Evolutionary conservation across 1,284 basidiomycete genomes (phyloP).

Genomic region (Laetiporus sulphureus): DNA sequence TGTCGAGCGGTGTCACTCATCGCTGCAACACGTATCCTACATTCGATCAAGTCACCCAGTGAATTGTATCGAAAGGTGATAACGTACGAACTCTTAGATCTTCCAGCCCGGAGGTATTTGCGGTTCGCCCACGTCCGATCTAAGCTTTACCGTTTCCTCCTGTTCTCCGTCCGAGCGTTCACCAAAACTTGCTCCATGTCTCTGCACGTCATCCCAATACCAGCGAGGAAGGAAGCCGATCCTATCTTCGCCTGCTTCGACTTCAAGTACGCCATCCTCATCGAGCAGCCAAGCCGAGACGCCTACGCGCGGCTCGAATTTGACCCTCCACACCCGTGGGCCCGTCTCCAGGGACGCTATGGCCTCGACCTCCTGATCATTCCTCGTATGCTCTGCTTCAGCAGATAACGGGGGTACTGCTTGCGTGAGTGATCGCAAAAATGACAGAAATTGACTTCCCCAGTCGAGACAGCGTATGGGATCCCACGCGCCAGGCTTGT

Average conservation of each 20-base stretch:
- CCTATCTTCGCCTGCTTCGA: conserved; percentile 57
- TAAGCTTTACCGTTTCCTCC: too few relatives aligned
- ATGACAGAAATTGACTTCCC: conserved; percentile 57
- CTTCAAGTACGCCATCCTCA: conserved; percentile 44
- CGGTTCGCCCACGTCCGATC: too few relatives aligned
- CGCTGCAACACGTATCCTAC: too few relatives aligned
- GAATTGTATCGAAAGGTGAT: too few relatives aligned
- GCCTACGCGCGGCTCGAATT: conserved; percentile 51
- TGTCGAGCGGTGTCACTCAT: too few relatives aligned
- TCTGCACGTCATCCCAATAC: conserved; percentile 55
- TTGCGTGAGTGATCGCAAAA: conserved; percentile 37
- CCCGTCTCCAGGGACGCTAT: conserved; percentile 1
- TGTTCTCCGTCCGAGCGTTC: too few relatives aligned
- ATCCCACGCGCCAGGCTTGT: conserved; percentile 73
- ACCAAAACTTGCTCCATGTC: too few relatives aligned
- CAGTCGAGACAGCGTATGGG: conserved; percentile 71
- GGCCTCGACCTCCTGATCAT: not conserved
- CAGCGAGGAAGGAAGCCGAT: conserved; percentile 68
- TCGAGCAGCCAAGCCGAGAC: conserved; percentile 40
- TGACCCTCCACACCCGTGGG: conserved; percentile 57
- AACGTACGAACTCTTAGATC: too few relatives aligned
- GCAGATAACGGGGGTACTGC: too few relatives aligned
- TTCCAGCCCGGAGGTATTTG: too few relatives aligned
- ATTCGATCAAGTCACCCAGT: too few relatives aligned
- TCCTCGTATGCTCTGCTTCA: conserved; percentile 7